Evolutionary conservation across 495 filamentous ascomycete genomes (phyloP).

Genomic region (Aspergillus sclerotioniger): DNA sequence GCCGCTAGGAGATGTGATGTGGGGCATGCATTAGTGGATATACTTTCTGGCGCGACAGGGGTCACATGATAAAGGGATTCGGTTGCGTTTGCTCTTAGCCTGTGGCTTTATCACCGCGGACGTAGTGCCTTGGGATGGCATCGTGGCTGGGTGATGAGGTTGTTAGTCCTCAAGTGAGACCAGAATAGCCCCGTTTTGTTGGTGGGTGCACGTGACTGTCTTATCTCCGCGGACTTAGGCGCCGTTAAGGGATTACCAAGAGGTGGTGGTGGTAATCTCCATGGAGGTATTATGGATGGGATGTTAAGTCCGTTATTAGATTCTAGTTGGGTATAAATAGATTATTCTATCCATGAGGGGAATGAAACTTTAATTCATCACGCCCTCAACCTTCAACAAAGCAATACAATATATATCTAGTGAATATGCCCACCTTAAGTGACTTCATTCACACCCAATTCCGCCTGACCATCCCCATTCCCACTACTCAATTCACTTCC

Average conservation of each 20-base stretch:
- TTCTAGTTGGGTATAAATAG: no score
- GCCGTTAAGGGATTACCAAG: no score
- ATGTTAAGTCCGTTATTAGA: no score
- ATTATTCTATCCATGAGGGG: no score
- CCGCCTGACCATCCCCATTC: not conserved
- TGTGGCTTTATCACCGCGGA: not conserved
- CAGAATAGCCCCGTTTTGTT: no score
- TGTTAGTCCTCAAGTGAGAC: no score
- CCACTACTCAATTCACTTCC: constrained; percentile 3
- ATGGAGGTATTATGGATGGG: not conserved
- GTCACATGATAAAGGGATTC: constrained; percentile 17
- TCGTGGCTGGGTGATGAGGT: not conserved
- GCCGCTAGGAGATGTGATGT: not conserved
- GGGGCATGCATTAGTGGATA: not conserved
- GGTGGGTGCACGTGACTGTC: no score
- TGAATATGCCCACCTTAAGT: not conserved
- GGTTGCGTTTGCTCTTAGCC: not conserved
- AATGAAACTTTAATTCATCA: no score
- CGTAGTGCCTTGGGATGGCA: not conserved
- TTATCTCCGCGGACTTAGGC: constrained; percentile 11
- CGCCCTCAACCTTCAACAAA: no score
- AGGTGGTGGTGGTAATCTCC: not conserved
- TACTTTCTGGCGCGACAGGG: constrained; percentile 15
- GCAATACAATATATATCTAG: not conserved
- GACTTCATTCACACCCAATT: constrained; percentile 7